These are phyloP conservation scores for Neopestalotiopsis sp. DNA, from an alignment of 2,329 filamentous ascomycete genomes.

Conservation along the genomic window DNA sequence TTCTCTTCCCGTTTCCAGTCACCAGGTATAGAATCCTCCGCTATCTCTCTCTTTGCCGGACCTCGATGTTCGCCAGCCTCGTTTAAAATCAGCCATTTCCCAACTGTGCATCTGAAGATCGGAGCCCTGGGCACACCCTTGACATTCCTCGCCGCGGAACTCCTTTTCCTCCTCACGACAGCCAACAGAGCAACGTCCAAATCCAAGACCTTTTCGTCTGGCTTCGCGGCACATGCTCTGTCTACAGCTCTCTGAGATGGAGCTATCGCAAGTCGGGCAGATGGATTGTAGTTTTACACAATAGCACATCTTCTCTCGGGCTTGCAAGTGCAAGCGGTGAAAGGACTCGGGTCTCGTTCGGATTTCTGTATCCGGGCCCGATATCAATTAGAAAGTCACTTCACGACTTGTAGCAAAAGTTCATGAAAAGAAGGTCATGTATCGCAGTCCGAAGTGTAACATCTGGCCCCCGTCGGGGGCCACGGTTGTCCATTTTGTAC, in stretches of 20 bases:
- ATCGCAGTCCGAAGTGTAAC: neutral
- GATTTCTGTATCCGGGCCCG: no score
- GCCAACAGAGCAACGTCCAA: constrained; percentile 24
- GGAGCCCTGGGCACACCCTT: constrained; percentile 19
- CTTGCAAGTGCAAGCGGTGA: neutral
- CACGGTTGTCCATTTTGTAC: neutral
- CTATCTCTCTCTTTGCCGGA: neutral
- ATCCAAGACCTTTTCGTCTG: constrained; percentile 15
- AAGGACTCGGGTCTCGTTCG: neutral
- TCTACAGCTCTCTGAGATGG: constrained; percentile 21
- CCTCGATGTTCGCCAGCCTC: constrained; percentile 22
- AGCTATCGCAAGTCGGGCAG: constrained; percentile 23
- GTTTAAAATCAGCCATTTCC: constrained; percentile 22
- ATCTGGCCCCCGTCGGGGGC: neutral
- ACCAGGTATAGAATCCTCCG: neutral
- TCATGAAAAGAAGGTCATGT: neutral
- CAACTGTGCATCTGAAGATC: constrained; percentile 21
- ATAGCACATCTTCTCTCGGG: constrained; percentile 21
- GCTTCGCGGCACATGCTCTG: constrained; percentile 24
- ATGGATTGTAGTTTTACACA: constrained; percentile 21
- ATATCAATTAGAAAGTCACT: no score
- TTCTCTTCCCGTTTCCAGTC: neutral
- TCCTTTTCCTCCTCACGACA: constrained; percentile 22
- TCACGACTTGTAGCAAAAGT: neutral
- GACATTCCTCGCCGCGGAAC: constrained; percentile 25